A percentile compares a stretch with the other conserved stretches of the same genome.
phyloP scores from a whole-genome alignment of 2,329 filamentous ascomycete species.

The Trichoderma pleuroti region DNA sequence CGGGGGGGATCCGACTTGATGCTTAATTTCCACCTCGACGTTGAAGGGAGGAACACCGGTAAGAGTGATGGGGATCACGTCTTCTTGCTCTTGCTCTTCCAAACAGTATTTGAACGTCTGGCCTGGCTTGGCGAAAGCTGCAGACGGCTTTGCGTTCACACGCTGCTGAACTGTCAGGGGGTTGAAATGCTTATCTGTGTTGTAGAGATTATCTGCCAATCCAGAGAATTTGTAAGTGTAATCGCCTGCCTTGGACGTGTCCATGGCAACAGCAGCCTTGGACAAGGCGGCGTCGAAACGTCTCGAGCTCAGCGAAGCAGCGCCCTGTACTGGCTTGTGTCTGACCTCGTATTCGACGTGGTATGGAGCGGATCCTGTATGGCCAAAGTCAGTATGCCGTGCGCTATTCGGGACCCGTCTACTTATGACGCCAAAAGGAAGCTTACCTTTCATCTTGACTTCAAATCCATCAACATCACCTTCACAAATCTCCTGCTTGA shows the following conservation, averaged over 20 bases:
- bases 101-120: slow-evolving; percentile 96
- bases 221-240: slow-evolving; percentile 85
- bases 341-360: slow-evolving; percentile 77
- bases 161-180: slow-evolving; percentile 73
- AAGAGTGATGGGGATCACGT: slow-evolving; percentile 82
- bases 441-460: slow-evolving; percentile 69
- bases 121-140: slow-evolving; percentile 77
- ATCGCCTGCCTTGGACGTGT: slow-evolving; percentile 75
- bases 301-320: slow-evolving; percentile 62
- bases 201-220: slow-evolving; percentile 82
- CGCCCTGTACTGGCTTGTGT: slow-evolving; percentile 65
- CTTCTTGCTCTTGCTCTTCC: slow-evolving; percentile 74
- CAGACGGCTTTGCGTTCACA: slow-evolving; percentile 79
- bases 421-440: background rate
- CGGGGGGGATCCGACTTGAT: slow-evolving; percentile 74
- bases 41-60: slow-evolving; percentile 84
- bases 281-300: slow-evolving; percentile 73
- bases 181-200: slow-evolving; percentile 63
- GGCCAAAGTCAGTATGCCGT: slow-evolving; percentile 29
- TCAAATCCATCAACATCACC: slow-evolving; percentile 90
- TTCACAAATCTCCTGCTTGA: slow-evolving; percentile 85
- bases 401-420: background rate
- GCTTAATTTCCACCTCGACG: slow-evolving; percentile 88
- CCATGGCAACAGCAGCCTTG: slow-evolving; percentile 76
- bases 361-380: slow-evolving; percentile 70